Evolutionary conservation across 2,329 filamentous ascomycete species (phyloP), one percentile per base, ranked within the genome.

Genomic region (Alternaria infectoria): DNA sequence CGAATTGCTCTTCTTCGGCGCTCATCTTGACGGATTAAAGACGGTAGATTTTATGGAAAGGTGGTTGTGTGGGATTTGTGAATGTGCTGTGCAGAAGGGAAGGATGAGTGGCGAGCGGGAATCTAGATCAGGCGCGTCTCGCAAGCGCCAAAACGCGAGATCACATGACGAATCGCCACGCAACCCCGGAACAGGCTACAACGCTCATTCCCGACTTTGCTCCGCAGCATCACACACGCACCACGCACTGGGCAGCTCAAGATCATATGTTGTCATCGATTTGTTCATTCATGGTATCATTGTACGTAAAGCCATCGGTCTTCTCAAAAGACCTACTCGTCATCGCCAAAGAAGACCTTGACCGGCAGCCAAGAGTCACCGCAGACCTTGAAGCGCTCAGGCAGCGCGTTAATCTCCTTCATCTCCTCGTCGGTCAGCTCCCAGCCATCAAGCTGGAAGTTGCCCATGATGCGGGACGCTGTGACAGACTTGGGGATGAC

Each of bases 401-500:
- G 84, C 58, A 95, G 85, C 73, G 82, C 86, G 74, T 88, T 88
- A 54, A 97, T 84, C 80, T 87, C 83, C 71, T 86, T 84, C 54
- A 95, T 79, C 83, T 97, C 93, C 50, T 92, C 91, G 4, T 86
- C 86, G 4, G 87, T 90, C 80, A 96, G 82, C 62, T 87, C 84
- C 88, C 89, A 95, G 57, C 90, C 91, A 79, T 93, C 88, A 23
- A 84, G 84, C 78, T 91, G 87, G 71, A 89, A 92, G 85, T 97
- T 96, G 66, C 83, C 87, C 81, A 91, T 85, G 74, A 97, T 93
- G 45, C 93, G 87, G 57, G 84, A 84, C 69, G 89, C 86, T 69
- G 88, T 93, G 62, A 94, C 91, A 56, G 88, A 91, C 86, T 97
- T 97, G 74, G 93, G 93, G 73, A 97, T 93, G 56, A 97, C 92